Evolutionary conservation across 1,284 basidiomycete species (phyloP).

Genomic region (Marasmius fiardii): DNA sequence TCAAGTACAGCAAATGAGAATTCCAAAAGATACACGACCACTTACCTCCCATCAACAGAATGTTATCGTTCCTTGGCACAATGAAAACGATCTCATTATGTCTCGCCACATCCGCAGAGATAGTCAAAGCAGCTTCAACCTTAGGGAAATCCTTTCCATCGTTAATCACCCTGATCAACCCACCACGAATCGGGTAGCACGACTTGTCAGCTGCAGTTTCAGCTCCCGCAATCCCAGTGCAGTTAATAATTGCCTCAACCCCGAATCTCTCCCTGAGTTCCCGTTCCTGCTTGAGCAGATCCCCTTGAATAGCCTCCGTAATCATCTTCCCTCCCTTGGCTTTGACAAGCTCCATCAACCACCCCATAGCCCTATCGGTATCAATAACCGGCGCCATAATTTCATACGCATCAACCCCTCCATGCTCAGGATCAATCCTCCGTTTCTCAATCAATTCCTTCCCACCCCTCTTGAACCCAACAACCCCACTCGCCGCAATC

Average conservation of each 20-base stretch:
- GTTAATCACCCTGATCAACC: slow-evolving; percentile 33
- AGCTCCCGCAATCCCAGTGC: slow-evolving; percentile 28
- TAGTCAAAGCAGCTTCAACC: slow-evolving; percentile 28
- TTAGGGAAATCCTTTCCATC: slow-evolving; percentile 33
- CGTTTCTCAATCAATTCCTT: slow-evolving; percentile 24
- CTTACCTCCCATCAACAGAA: slow-evolving; percentile 28
- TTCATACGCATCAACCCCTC: slow-evolving; percentile 33
- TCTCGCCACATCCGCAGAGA: slow-evolving; percentile 21
- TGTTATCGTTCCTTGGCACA: slow-evolving; percentile 30
- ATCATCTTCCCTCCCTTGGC: slow-evolving; percentile 29
- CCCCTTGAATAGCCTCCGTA: slow-evolving; percentile 26
- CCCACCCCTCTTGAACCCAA: slow-evolving; percentile 28
- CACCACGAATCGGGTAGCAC: slow-evolving; percentile 35
- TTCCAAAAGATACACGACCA: background rate
- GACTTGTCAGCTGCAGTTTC: slow-evolving; percentile 29
- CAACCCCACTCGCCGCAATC: slow-evolving; percentile 17
- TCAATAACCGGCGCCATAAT: slow-evolving; percentile 32
- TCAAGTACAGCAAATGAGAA: background rate
- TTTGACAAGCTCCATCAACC: slow-evolving; percentile 25
- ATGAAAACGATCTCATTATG: slow-evolving; percentile 31
- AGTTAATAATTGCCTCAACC: slow-evolving; percentile 32
- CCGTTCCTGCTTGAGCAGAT: slow-evolving; percentile 28
- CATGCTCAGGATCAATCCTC: slow-evolving; percentile 25
- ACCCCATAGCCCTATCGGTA: slow-evolving; percentile 32
- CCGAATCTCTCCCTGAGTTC: slow-evolving; percentile 32